phyloP scores from a whole-genome alignment of 805 yeast genomes.

The Kregervanrija delftensis region DNA sequence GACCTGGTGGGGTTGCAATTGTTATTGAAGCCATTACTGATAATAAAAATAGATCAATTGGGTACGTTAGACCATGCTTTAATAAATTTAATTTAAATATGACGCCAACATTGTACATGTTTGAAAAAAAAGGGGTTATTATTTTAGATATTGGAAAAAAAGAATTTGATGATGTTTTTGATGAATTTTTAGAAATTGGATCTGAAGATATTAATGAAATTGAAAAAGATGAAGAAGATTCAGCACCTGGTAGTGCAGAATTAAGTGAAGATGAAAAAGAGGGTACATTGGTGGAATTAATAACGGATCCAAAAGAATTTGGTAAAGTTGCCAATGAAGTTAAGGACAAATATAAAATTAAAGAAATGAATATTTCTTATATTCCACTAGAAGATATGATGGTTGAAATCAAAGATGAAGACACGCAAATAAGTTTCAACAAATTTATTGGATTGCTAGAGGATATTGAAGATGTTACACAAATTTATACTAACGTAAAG shows the following conservation, averaged over 20 bases:
- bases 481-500: slow-evolving; percentile 63
- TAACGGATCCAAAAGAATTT: slow-evolving; percentile 60
- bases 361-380: slow-evolving; percentile 67
- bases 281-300: slow-evolving; percentile 35
- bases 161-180: slow-evolving; percentile 61
- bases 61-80: slow-evolving; percentile 67
- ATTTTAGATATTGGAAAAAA: slow-evolving; percentile 36
- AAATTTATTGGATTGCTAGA: slow-evolving; percentile 59
- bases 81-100: slow-evolving; percentile 55
- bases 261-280: slow-evolving; percentile 13
- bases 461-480: slow-evolving; percentile 79
- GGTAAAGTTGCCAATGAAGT: slow-evolving; percentile 53
- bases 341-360: slow-evolving; percentile 50
- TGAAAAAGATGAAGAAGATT: slow-evolving; percentile 15
- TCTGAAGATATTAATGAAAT: slow-evolving; percentile 58
- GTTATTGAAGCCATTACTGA: slow-evolving; percentile 85
- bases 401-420: slow-evolving; percentile 49
- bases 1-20: slow-evolving; percentile 86
- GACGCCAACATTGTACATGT: slow-evolving; percentile 73
- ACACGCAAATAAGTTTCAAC: slow-evolving; percentile 41
- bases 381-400: slow-evolving; percentile 55
- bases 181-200: slow-evolving; percentile 67
- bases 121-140: slow-evolving; percentile 72
- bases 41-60: slow-evolving; percentile 76
- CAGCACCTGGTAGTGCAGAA: not conserved